phyloP scores from a whole-genome alignment of 2,329 filamentous ascomycete species.

The Botrytis fragariae region DNA sequence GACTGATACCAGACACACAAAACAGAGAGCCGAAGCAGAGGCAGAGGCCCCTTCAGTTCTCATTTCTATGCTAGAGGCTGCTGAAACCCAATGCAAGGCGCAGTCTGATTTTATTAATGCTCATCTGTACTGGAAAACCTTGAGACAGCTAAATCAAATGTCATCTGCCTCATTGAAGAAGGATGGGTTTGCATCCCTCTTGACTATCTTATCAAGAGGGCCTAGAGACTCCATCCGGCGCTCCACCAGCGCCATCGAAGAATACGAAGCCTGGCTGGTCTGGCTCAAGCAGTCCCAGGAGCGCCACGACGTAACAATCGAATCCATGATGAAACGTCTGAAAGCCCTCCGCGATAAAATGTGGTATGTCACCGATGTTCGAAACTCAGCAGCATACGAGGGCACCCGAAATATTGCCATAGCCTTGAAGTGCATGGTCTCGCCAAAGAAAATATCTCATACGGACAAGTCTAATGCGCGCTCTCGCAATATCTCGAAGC shows the following conservation, averaged over 20 bases:
- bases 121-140: conserved; percentile 80
- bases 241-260: conserved; percentile 70
- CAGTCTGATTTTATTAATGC: conserved; percentile 81
- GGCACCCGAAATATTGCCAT: conserved; percentile 82
- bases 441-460: conserved; percentile 48
- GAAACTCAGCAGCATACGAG: conserved; percentile 84
- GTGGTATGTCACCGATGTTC: conserved; percentile 96
- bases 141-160: conserved; percentile 68
- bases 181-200: conserved; percentile 67
- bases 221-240: conserved; percentile 67
- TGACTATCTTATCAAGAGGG: conserved; percentile 71
- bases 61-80: conserved; percentile 72
- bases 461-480: conserved; percentile 38
- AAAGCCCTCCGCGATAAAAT: conserved; percentile 87
- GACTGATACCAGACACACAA: conserved; percentile 24
- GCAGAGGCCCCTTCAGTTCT: conserved; percentile 52
- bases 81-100: conserved; percentile 72
- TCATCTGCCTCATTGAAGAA: conserved; percentile 59
- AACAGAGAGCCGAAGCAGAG: conserved; percentile 30
- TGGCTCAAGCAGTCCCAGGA: conserved; percentile 82
- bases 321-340: conserved; percentile 70
- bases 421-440: conserved; percentile 87
- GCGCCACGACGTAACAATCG: conserved; percentile 69
- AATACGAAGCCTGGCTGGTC: conserved; percentile 78
- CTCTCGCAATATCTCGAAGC: conserved; percentile 39